Evolutionary conservation across 495 filamentous ascomycete species (phyloP), one percentile per base, ranked within the genome.

Genomic region (Clohesyomyces aquaticus): DNA sequence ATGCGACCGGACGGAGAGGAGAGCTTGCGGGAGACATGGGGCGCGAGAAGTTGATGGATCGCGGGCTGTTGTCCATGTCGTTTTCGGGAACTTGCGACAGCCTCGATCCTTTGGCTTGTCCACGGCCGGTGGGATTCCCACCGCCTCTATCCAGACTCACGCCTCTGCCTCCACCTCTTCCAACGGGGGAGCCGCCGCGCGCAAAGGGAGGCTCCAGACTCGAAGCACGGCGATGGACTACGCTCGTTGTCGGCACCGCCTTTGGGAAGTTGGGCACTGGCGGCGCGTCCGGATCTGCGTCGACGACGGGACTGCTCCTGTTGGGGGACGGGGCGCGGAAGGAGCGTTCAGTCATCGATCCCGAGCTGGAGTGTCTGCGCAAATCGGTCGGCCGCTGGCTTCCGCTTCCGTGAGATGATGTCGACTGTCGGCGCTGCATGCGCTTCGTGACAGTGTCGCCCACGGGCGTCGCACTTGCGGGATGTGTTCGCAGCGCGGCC

Each of bases 381-480:
- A 93, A 73, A 68, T 55, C 74, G 75, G 72, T 74, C 73, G 45
- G 74, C 75, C 9, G 74, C 70, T 45, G 77, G 76, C 50, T 65
- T 21, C 77, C 75, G 61, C 83, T 86, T 47, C 79, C 79, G 41
- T 82, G 78, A 18, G 91, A 93, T 16, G 90, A 88, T 49, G 80
- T 71, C 9, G 91, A 95, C 23, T 79, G 77, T 63, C 84, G 83
- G 45, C 92, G 85, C 66, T 86, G 67, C 72, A 90, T 94, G 57
- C 92, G 89, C 74, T 91, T 96, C 0, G 92, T 96, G 74, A 93
- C 85, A 27, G 95, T 84, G 77, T 92, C 83, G 69, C 85, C 90
- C 41, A 96, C 87, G 19, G 82, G 81, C 14, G 84, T 90, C 43
- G 92, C 92, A 26, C 88, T 87, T 28, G 85, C 84, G 4, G 91